Evolutionary conservation across 768 basidiomycete genomes (phyloP), one percentile per base, ranked within the genome.

Genomic region (Termitomyces sp.): DNA sequence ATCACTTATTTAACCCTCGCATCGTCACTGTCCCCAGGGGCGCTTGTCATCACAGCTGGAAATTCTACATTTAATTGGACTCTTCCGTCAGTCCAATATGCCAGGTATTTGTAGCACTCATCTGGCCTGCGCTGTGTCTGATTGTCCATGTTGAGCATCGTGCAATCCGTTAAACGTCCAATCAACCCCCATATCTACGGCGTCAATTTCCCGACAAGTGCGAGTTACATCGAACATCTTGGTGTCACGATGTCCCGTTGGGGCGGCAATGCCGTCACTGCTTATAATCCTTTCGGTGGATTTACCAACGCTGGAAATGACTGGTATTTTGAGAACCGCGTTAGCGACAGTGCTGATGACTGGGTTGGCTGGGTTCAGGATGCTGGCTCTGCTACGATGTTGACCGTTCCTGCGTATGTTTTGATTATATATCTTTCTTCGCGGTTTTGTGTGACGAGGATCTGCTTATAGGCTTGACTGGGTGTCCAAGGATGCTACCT

Each of bases 241-340:
- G 80, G 80, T 49, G 70, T 79, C 5, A 75, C 78, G 7, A 70
- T 80, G 49, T 74, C 74, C 46, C 75, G 80, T 41, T 81, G 79
- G 79, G 80, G 80, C 52, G 80, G 79, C 41, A 79, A 79, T 55
- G 77, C 79, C 21, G 78, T 78, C 5, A 81, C 79, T 5, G 76
- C 80, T 4, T 81, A 81, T 63, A 81, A 81, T 57, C 77, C 77
- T 2, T 68, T 71, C 48, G 78, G 77, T 17, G 70, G 69, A 21
- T 80, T 79, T 59, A 80, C 78, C 3, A 80, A 80, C 53, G 80
- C 80, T 6, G 80, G 78, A 42, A 73, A 68, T 35, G 80, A 82
- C 57, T 82, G 80, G 80, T 82, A 72, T 63, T 80, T 82, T 45
- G 79, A 81, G 62, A 82, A 82, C 58, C 70, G 80, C 19, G 69